Evolutionary conservation across 768 basidiomycete species (phyloP).

Genomic region (Phaeotremella fagi): DNA sequence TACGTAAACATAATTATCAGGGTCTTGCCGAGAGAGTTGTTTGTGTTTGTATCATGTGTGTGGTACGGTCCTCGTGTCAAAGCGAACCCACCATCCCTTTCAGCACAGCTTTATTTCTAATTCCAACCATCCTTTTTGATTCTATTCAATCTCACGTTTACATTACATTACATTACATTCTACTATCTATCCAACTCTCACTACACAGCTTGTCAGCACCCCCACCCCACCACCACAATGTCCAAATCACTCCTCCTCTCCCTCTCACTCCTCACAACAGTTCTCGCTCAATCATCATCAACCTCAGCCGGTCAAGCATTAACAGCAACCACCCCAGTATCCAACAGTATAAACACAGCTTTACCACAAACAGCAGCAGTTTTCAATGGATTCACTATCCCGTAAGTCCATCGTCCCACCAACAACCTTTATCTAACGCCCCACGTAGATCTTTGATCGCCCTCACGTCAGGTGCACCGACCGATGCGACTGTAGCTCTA

Average conservation of each 20-base stretch:
- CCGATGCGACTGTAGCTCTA: conserved; percentile 30
- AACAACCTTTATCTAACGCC: not conserved
- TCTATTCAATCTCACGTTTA: not conserved
- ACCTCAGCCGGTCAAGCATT: conserved; percentile 7
- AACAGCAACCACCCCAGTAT: conserved; percentile 1
- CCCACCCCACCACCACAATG: conserved; percentile 4
- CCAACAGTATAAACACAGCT: conserved; percentile 16
- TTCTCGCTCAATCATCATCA: conserved; percentile 12
- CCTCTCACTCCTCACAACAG: conserved; percentile 1
- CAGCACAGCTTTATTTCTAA: not conserved
- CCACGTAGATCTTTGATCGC: conserved; percentile 15
- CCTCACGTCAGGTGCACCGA: conserved; percentile 36
- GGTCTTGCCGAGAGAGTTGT: no score
- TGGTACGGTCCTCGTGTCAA: no score
- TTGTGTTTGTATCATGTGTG: no score
- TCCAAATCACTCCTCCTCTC: conserved; percentile 11
- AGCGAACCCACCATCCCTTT: not conserved
- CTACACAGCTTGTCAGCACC: not conserved
- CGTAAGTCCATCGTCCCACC: conserved; percentile 21
- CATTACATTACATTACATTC: not conserved
- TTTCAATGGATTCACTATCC: conserved; percentile 27
- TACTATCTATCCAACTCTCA: not conserved
- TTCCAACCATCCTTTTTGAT: not conserved
- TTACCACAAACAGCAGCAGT: conserved; percentile 22
- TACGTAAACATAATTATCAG: no score